Evolutionary conservation across 2,329 filamentous ascomycete species (phyloP), one percentile per base, ranked within the genome.

Genomic region (Moelleriella libera): DNA sequence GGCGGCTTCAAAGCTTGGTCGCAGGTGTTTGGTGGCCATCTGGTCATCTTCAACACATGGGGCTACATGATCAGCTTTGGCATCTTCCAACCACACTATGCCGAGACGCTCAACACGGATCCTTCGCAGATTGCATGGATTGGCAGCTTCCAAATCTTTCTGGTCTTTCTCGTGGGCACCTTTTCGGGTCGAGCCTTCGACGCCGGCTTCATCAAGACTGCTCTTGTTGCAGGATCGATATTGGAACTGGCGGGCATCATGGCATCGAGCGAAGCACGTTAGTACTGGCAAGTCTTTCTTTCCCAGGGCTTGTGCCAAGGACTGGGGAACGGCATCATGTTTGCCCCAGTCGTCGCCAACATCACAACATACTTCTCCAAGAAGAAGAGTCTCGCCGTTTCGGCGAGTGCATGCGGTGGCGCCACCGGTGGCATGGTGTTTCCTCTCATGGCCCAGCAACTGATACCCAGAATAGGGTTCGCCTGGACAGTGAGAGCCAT

Each of bases 391-490:
- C 63, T 83, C 2, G 81, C 80, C 1, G 68, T 84, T 14, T 77
- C 77, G 0, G 68, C 81, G 6, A 69, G 70, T 8, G 76, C 78
- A 0, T 73, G 72, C 0, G 83, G 82, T 1, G 77, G 76, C 30
- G 72, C 72, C 0, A 74, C 74, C 0, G 82, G 82, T 1, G 80
- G 80, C 0, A 63, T 83, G 28, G 67, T 84, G 3, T 85, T 81
- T 56, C 80, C 82, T 0, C 66, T 76, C 2, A 68, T 78, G 14
- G 67, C 74, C 1, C 66, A 71, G 54, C 71, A 78, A 47, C 61
- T 83, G 9, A 62, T 82, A 2, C 75, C 78, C 0, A 67, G 65
- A 14, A 63, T 83, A 4, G 81, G 81, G 0, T 84, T 82, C 55
- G 67, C 68, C 0, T 83, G 80, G 78, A 80, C 81, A 0, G 70